A percentile compares a stretch with the other conserved stretches of the same genome.
Evolutionary conservation across 2,329 filamentous ascomycete species (phyloP).

Genomic region (Phoma sp.): DNA sequence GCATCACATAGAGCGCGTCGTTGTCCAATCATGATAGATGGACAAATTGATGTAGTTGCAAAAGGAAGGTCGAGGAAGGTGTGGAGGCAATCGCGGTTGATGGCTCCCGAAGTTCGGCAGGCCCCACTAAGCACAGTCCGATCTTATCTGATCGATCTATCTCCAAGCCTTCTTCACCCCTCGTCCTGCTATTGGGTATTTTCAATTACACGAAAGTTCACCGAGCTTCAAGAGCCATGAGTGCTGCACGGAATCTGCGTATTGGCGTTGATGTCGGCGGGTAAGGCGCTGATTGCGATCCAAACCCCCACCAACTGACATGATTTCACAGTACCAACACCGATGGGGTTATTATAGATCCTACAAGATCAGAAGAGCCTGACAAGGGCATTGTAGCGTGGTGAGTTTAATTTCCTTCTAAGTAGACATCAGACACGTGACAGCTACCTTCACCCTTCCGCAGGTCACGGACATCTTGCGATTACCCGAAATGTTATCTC

Average conservation of each 20-base stretch:
- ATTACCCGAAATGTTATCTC: too few species aligned
- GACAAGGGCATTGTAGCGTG: slow-evolving; percentile 45
- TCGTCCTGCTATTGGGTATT: slow-evolving; percentile 6
- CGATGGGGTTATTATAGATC: slow-evolving; percentile 48
- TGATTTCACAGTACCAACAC: slow-evolving; percentile 41
- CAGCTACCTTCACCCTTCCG: neutral
- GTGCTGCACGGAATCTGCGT: slow-evolving; percentile 37
- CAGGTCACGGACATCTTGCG: too few species aligned
- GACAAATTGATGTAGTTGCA: neutral
- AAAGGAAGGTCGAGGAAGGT: neutral
- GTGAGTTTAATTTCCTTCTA: slow-evolving; percentile 23
- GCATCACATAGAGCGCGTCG: neutral
- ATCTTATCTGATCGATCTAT: slow-evolving; percentile 16
- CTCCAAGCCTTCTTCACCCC: neutral
- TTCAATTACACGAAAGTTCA: neutral
- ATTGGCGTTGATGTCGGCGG: slow-evolving; percentile 56
- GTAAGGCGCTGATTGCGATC: slow-evolving; percentile 27
- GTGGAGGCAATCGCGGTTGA: neutral
- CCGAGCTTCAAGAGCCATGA: slow-evolving; percentile 17
- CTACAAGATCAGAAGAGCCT: slow-evolving; percentile 32
- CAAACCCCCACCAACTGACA: slow-evolving; percentile 11
- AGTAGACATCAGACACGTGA: slow-evolving; percentile 10
- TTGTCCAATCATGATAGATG: neutral
- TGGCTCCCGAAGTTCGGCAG: slow-evolving; percentile 1
- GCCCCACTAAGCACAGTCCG: slow-evolving; percentile 5